Conservation (phyloP, 495 filamentous ascomycete genomes). For the Aspergillus egyptiacus region DNA sequence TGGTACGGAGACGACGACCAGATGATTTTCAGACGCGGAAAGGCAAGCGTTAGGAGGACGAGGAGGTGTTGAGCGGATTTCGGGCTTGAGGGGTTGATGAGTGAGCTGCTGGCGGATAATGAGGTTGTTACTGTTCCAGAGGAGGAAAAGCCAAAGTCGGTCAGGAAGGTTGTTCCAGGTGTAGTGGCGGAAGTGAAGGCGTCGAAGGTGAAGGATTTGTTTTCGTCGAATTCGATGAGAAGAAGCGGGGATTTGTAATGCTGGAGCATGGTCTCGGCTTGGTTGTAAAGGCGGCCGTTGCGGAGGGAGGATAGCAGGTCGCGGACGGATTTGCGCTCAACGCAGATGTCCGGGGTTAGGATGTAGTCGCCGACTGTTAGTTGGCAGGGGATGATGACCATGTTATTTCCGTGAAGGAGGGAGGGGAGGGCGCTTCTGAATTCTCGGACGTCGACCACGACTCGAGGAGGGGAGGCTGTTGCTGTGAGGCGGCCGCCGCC, state of each 20-base stretch:
- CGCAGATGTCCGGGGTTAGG: slow-evolving; percentile 79
- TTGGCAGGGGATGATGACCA: slow-evolving; percentile 85
- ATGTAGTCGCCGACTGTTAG: slow-evolving; percentile 97
- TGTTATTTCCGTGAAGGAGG: slow-evolving; percentile 78
- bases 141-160: slow-evolving; percentile 62
- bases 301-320: slow-evolving; percentile 88
- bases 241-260: slow-evolving; percentile 90
- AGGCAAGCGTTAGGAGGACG: slow-evolving; percentile 87
- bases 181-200: slow-evolving; percentile 58
- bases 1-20: slow-evolving; percentile 94
- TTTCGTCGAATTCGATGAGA: slow-evolving; percentile 95
- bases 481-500: slow-evolving; percentile 85
- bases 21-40: slow-evolving; percentile 81
- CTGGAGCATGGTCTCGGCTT: slow-evolving; percentile 88
- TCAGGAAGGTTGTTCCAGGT: slow-evolving; percentile 34
- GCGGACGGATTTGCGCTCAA: slow-evolving; percentile 88
- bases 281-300: slow-evolving; percentile 84
- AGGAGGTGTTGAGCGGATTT: slow-evolving; percentile 86
- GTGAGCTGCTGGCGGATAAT: slow-evolving; percentile 36
- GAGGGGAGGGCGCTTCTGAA: slow-evolving; percentile 91
- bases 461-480: slow-evolving; percentile 83
- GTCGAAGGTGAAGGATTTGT: slow-evolving; percentile 94
- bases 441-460: slow-evolving; percentile 93
- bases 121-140: slow-evolving; percentile 51
- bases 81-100: slow-evolving; percentile 41